Evolutionary conservation across 768 basidiomycete genomes (phyloP).

Genomic region (Podaxis pistillaris): DNA sequence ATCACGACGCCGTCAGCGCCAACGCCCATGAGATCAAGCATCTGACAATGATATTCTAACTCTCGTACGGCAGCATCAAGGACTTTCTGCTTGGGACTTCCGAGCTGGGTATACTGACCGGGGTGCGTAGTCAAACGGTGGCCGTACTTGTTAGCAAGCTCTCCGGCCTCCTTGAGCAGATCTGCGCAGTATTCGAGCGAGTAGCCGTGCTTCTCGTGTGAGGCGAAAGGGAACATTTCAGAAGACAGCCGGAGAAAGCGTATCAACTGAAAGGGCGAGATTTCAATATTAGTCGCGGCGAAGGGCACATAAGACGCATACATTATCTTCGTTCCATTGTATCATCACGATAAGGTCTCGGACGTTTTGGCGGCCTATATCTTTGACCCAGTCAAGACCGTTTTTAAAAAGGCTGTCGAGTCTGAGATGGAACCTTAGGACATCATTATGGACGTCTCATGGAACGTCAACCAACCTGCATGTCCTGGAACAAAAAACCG

Average conservation of each 20-base stretch:
- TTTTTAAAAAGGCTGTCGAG: conserved; percentile 78
- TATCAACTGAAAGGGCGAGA: conserved; percentile 49
- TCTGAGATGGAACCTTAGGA: conserved; percentile 34
- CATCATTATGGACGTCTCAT: conserved; percentile 15
- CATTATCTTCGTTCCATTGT: conserved; percentile 90
- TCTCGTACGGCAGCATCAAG: conserved; percentile 77
- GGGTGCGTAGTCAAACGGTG: conserved; percentile 88
- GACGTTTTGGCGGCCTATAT: conserved; percentile 73
- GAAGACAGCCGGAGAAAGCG: conserved; percentile 88
- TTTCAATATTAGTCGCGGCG: background rate
- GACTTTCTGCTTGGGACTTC: conserved; percentile 74
- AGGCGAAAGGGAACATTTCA: conserved; percentile 92
- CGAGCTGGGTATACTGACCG: conserved; percentile 83
- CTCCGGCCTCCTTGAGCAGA: conserved; percentile 56
- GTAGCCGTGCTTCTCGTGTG: conserved; percentile 80
- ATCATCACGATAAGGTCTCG: conserved; percentile 72
- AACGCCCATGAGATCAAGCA: conserved; percentile 82
- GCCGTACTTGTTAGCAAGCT: conserved; percentile 64
- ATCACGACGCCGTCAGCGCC: conserved; percentile 88
- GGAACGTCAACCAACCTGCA: conserved; percentile 42
- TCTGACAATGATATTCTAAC: conserved; percentile 82
- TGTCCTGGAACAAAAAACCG: conserved; percentile 76
- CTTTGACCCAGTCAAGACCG: conserved; percentile 80
- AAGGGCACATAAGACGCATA: conserved; percentile 23
- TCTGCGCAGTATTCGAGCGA: conserved; percentile 69